Evolutionary conservation across 1,284 basidiomycete species (phyloP).

Genomic region (Boletellus sp.): DNA sequence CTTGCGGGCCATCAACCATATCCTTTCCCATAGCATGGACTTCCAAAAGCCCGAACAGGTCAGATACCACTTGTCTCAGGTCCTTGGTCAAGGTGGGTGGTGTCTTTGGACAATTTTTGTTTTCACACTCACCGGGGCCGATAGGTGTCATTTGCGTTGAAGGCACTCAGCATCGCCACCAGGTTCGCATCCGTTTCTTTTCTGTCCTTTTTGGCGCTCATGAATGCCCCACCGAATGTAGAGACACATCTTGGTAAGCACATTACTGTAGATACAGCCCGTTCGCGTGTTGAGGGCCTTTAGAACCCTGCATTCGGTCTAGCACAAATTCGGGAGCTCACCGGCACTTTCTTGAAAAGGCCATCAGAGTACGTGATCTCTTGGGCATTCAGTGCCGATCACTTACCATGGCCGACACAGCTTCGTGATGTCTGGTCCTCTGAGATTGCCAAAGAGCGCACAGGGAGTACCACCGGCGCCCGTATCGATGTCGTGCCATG

Average conservation of each 20-base stretch:
- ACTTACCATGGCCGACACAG: slow-evolving; percentile 23
- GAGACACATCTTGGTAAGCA: not conserved
- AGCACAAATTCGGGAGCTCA: slow-evolving; percentile 52
- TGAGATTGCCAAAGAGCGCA: slow-evolving; percentile 25
- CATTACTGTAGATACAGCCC: not conserved
- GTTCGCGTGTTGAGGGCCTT: not conserved
- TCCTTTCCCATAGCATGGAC: slow-evolving; percentile 35
- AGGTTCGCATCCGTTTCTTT: slow-evolving; percentile 10
- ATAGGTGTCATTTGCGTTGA: slow-evolving; percentile 16
- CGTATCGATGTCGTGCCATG: slow-evolving; percentile 51
- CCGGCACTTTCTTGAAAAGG: slow-evolving; percentile 51
- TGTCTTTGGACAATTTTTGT: not conserved
- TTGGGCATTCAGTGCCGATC: not conserved
- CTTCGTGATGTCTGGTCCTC: slow-evolving; percentile 44
- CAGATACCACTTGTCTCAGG: slow-evolving; percentile 18
- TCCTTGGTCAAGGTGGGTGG: slow-evolving; percentile 32
- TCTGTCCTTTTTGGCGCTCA: not conserved
- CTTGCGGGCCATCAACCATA: slow-evolving; percentile 35
- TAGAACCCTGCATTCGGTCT: slow-evolving; percentile 62
- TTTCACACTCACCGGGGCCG: not conserved
- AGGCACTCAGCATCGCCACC: slow-evolving; percentile 28
- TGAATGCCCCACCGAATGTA: not conserved
- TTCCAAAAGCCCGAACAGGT: slow-evolving; percentile 32
- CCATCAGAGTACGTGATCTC: slow-evolving; percentile 39
- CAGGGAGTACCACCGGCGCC: slow-evolving; percentile 7